Base-by-base conservation (phyloP, 1,139 yeast species). In the Neolecta irregularis region DNA sequence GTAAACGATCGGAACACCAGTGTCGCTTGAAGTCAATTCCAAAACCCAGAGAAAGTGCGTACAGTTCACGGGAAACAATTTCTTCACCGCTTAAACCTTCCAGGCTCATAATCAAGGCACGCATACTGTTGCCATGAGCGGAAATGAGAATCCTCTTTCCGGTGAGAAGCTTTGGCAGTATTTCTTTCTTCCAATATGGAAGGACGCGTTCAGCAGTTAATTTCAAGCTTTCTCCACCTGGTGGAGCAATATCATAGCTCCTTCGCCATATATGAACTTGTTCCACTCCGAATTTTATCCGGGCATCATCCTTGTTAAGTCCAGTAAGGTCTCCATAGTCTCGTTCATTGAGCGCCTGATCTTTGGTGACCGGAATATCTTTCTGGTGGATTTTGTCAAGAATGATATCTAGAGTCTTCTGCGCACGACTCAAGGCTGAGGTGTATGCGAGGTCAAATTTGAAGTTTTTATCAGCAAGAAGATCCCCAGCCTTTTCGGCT, bases 251-350 rank as follows among this genome's bases (percentile, higher is more conserved):
- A 57, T 88, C 95, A 58, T 73, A 88, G 24, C 95, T 83, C 69
- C 98, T 80, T 78, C 98, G 79, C 88, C 91, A 85, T 54, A 75
- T 78, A 71, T 75, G 85, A 78, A 88, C 88, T 66, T 81, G 72
- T 60, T 83, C 95, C 53, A 72, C 64, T 55, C 98, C 98, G 65
- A 72, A 85, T 54, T 72, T 62, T 54, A 74, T 88, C 57, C 81
- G 71, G 48, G 94, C 79, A 54, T 71, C 83, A 49, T 95, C 94
- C 70, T 85, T 85, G 69, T 85, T 92, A 70, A 85, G 85, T 60
- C 98, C 98, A 67, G 88, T 96, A 55, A 88, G 72, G 51, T 83
- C 95, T 70, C 98, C 98, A 66, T 85, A 85, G 66, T 85, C 96
- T 69, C 96, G 88, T 69, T 85, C 98, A 65, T 85, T 85, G 61